Evolutionary conservation across 805 yeast species (phyloP), one percentile per base, ranked within the genome.

Genomic region (Zygosaccharomyces gambellarensis): DNA sequence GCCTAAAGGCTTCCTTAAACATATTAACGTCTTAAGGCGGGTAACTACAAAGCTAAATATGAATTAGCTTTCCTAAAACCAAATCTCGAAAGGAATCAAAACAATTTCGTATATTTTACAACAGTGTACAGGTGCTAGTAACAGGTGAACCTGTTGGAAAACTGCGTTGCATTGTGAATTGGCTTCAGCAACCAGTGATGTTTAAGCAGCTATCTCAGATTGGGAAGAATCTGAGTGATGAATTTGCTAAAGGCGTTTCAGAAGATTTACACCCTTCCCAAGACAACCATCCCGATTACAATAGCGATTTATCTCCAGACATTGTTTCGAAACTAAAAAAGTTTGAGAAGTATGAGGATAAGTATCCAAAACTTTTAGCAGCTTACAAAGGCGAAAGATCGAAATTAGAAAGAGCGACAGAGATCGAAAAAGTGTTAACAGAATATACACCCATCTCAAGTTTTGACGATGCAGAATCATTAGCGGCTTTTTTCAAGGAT

Each of bases 301-400:
- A 71, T 63, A 70, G 71, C n/a, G 75, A 74, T 2, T 62, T 85
- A 30, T 80, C 88, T 0, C 75, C 77, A 2, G 80, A 77, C 4
- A 68, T 89, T 14, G 76, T 78, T 51, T 68, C 81, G 5, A 85
- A 83, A 59, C 67, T 90, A 65, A 76, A 77, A 48, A 90, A 88
- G 70, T 87, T 86, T 61, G 80, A 77, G 49, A 90, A 89, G 64
- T 92, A 90, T 65, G 98, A 92, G 65, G 85, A 85, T 45, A 90
- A 89, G 65, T 92, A 94, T 63, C 99, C 99, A 0, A 71, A 81
- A 39, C 71, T 92, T 12, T 75, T 90, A 45, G 85, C 85, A 39
- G 97, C 98, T 0, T 94, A 88, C 70, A 87, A 89, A 61, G 71
- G 76, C 1, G 97, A 90, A 64, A 88, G 86, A 69, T 72, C 77